Conservation (phyloP, 139 green algal species). For the Haematococcus sp. region DNA sequence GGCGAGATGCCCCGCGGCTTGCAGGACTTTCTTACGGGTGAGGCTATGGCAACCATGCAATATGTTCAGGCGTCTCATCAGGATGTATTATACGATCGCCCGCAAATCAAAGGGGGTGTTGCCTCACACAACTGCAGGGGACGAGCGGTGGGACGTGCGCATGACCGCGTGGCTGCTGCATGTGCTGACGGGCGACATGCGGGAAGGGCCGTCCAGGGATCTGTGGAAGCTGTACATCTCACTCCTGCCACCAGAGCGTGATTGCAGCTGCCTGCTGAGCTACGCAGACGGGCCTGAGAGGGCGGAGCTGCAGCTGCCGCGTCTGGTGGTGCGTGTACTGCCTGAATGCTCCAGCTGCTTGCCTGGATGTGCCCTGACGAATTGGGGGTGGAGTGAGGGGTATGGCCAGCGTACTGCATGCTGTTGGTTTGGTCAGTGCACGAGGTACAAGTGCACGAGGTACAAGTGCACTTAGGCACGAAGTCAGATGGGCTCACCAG, state of each 20-base stretch:
- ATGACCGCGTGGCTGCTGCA: slow-evolving; percentile 3
- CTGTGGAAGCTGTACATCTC: slow-evolving; percentile 25
- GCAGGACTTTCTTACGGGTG: background rate
- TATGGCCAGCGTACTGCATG: too few relatives aligned
- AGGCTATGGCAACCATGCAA: too few relatives aligned
- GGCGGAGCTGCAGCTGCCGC: slow-evolving; percentile 2
- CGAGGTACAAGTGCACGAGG: too few relatives aligned
- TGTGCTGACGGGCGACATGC: background rate
- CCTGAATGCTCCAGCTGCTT: too few relatives aligned
- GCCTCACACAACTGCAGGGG: background rate
- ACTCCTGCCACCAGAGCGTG: slow-evolving; percentile 19
- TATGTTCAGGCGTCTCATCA: too few relatives aligned
- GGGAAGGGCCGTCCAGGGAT: background rate
- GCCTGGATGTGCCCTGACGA: too few relatives aligned
- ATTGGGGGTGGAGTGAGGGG: too few relatives aligned
- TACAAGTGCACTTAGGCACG: too few relatives aligned
- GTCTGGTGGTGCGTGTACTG: background rate
- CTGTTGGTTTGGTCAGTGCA: too few relatives aligned
- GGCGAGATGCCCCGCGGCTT: background rate
- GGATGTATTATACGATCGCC: too few relatives aligned
- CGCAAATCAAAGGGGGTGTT: too few relatives aligned
- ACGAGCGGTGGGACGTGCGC: slow-evolving; percentile 8
- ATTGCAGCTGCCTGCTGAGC: slow-evolving; percentile 15
- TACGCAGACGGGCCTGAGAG: background rate
- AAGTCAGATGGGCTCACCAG: too few relatives aligned